These are phyloP conservation scores for Plasmodium blacklocki DNA, from an alignment of 169 alveolate species.

Conservation along the genomic window DNA sequence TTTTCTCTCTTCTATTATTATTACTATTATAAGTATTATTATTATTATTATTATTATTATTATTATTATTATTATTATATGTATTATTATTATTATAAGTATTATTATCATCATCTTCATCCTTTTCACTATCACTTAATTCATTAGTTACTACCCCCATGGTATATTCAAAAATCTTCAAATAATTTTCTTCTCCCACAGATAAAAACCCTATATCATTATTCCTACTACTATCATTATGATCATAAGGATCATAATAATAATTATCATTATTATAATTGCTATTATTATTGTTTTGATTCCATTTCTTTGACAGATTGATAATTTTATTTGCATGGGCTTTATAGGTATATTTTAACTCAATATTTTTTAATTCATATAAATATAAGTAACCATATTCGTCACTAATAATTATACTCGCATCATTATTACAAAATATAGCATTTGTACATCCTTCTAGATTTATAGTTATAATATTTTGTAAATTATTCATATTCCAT, in stretches of 20 bases:
- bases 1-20: background rate
- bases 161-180: conserved; percentile 78
- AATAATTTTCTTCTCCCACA: conserved; percentile 81
- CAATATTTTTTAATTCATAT: conserved; percentile 78
- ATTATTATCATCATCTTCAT: conserved; percentile 2
- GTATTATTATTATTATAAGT: background rate
- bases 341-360: conserved; percentile 71
- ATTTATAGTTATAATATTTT: conserved; percentile 77
- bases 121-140: background rate
- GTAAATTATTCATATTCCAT: conserved; percentile 81
- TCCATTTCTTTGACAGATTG: conserved; percentile 59
- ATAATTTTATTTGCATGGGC: conserved; percentile 78
- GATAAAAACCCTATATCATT: conserved; percentile 77
- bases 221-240: no score
- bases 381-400: conserved; percentile 75
- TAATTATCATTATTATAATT: no score
- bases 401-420: conserved; percentile 77
- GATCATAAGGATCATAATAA: no score
- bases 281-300: background rate
- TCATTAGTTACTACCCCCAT: background rate
- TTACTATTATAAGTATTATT: background rate
- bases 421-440: conserved; percentile 76
- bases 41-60: background rate
- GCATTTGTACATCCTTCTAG: conserved; percentile 80
- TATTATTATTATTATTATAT: background rate